phyloP scores from a whole-genome alignment of 1,284 basidiomycete genomes.

The Boletus mariae region DNA sequence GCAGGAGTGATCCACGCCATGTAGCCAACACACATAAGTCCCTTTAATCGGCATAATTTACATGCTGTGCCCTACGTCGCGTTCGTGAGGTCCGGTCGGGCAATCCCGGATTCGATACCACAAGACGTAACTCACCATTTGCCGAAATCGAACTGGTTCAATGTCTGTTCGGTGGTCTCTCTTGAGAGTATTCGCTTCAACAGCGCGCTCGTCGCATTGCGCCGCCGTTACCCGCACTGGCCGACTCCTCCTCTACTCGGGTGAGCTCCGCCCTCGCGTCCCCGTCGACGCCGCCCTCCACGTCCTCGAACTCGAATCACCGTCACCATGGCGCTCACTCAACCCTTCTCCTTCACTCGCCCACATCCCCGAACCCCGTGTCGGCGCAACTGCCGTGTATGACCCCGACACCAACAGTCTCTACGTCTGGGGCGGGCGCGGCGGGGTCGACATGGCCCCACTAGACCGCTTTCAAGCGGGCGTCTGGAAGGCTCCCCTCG shows the following conservation, averaged over 20 bases:
- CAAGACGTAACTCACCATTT: not conserved
- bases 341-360: constrained; percentile 1
- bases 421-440: constrained; percentile 45
- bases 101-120: too few species aligned
- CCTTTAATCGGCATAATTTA: too few species aligned
- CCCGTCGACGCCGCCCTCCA: constrained; percentile 37
- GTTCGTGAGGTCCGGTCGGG: too few species aligned
- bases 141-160: not conserved
- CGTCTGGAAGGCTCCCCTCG: constrained; percentile 27
- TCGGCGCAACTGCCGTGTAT: constrained; percentile 37
- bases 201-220: constrained; percentile 27
- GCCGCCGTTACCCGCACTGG: constrained; percentile 26
- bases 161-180: constrained; percentile 26
- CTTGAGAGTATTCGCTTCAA: constrained; percentile 4
- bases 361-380: constrained; percentile 25
- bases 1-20: too few species aligned
- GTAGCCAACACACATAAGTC: too few species aligned
- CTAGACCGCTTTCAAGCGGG: constrained; percentile 30
- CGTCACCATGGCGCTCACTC: constrained; percentile 5
- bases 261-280: constrained; percentile 39
- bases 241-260: constrained; percentile 35
- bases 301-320: constrained; percentile 19
- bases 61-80: too few species aligned
- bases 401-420: constrained; percentile 23
- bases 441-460: constrained; percentile 38